Percentiles rank a stretch among this genome's conserved stretches.
Conservation (phyloP, 345 rosid species). For the Euphorbia tirucalli region DNA sequence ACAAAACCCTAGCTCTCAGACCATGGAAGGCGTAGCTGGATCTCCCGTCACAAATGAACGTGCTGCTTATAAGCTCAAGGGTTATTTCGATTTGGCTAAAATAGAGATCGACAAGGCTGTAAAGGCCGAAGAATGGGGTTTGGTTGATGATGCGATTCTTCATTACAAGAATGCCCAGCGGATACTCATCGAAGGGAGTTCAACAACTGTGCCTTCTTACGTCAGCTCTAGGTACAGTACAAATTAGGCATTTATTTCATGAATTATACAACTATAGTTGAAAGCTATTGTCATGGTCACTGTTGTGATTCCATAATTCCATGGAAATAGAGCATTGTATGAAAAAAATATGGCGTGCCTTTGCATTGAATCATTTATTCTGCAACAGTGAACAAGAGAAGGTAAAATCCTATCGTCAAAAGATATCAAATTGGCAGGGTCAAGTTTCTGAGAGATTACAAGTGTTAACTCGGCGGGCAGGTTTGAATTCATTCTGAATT, state of each 20-base stretch:
- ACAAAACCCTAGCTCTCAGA: constrained; percentile 30
- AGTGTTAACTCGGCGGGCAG: constrained; percentile 57
- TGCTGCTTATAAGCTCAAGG: constrained; percentile 81
- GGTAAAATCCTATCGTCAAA: constrained; percentile 74
- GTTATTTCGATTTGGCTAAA: constrained; percentile 81
- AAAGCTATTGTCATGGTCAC: too few relatives aligned
- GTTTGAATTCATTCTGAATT: constrained; percentile 28
- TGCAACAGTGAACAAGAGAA: constrained; percentile 68
- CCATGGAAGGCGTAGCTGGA: constrained; percentile 54
- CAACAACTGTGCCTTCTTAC: constrained; percentile 68
- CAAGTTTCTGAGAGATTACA: constrained; percentile 85
- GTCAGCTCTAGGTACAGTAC: constrained; percentile 52
- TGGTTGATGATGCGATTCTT: constrained; percentile 66
- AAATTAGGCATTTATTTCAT: background rate
- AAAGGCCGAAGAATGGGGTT: constrained; percentile 91
- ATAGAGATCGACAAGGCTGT: constrained; percentile 79
- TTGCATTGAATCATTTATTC: background rate
- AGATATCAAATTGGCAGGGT: constrained; percentile 86
- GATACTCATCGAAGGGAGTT: constrained; percentile 60
- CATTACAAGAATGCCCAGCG: constrained; percentile 81
- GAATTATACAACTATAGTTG: background rate
- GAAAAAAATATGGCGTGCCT: background rate
- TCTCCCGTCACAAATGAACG: constrained; percentile 61
- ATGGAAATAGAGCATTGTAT: background rate
- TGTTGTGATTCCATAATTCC: too few relatives aligned